phyloP scores from a whole-genome alignment of 2,329 filamentous ascomycete species.

The Taxawa tesnikishii region DNA sequence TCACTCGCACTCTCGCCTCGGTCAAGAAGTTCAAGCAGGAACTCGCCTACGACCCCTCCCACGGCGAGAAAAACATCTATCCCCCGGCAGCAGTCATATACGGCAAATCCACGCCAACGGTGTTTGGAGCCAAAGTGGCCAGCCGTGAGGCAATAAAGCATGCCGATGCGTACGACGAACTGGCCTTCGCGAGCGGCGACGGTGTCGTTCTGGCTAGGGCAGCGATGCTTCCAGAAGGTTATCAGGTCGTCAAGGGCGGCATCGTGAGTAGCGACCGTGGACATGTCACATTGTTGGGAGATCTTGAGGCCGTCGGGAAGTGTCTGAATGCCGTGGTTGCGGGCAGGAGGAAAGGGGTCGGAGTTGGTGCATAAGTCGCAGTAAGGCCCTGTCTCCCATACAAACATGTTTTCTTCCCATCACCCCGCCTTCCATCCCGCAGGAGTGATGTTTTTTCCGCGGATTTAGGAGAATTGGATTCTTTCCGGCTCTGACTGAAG shows the following conservation, averaged over 20 bases:
- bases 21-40: constrained; percentile 66
- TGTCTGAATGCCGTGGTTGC: constrained; percentile 57
- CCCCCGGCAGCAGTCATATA: constrained; percentile 77
- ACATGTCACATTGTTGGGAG: constrained; percentile 77
- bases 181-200: constrained; percentile 78
- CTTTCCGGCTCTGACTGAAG: too few species aligned
- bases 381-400: neutral
- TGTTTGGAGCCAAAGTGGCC: constrained; percentile 66
- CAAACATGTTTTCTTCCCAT: neutral
- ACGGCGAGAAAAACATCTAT: constrained; percentile 58
- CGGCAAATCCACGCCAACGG: constrained; percentile 74
- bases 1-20: constrained; percentile 59
- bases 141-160: constrained; percentile 62
- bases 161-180: constrained; percentile 70
- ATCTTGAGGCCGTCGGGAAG: constrained; percentile 66
- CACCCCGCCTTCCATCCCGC: neutral
- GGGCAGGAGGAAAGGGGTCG: constrained; percentile 61
- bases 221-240: constrained; percentile 74
- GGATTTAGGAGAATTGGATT: too few species aligned
- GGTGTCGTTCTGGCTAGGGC: constrained; percentile 79
- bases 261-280: constrained; percentile 70
- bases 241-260: constrained; percentile 60
- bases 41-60: constrained; percentile 47
- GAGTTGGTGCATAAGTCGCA: constrained; percentile 34
- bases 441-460: neutral